Evolutionary conservation across 2,329 filamentous ascomycete species (phyloP), one percentile per base, ranked within the genome.

Genomic region (Verticillium alfalfae): DNA sequence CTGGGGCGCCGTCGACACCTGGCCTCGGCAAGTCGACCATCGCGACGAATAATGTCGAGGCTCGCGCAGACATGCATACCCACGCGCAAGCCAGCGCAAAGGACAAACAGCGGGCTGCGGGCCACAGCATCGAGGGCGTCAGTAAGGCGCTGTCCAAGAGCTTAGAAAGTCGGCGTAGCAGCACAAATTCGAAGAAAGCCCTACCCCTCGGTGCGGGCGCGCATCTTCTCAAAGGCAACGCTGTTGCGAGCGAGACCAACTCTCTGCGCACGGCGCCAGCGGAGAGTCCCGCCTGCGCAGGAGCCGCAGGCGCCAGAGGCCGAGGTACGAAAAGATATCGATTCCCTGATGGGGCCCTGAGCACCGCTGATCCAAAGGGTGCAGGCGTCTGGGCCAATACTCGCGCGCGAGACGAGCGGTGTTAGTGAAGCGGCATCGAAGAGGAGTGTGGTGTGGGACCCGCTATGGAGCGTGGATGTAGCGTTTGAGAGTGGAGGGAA

Each of bases 1-100:
- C 92, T 0, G 90, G 90, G 1, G 93, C 93, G 2, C 95, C 95
- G 0, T 89, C 90, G n/a, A 98, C 94, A 0, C 94, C 95, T 0
- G 93, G 94, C 0, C 84, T 97, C 60, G 92, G 91, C 45, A 97
- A 96, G 74, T 93, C 89, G 66, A 98, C 95, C 0, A 93, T 97
- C 16, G 92, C 92, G 13, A 89, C 91, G 45, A 93, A 92, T 65
- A 89, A 90, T 60, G 90, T 97, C 45, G 93, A 95, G 72, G 95
- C 92, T 2, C 89, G 88, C 70, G 95, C 92, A 18, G 93, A 86
- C 64, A 85, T 87, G 68, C 82, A 83, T 66, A 79, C 81, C 3
- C 82, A 84, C 64, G 71, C 77, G 61, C 70, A 78, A 63, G 65
- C 72, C 22, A 72, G 69, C 31, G 73, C 71, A 36, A 83, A 82